Conservation (phyloP, 2,329 filamentous ascomycete genomes). For the Mariannaea elegans region DNA sequence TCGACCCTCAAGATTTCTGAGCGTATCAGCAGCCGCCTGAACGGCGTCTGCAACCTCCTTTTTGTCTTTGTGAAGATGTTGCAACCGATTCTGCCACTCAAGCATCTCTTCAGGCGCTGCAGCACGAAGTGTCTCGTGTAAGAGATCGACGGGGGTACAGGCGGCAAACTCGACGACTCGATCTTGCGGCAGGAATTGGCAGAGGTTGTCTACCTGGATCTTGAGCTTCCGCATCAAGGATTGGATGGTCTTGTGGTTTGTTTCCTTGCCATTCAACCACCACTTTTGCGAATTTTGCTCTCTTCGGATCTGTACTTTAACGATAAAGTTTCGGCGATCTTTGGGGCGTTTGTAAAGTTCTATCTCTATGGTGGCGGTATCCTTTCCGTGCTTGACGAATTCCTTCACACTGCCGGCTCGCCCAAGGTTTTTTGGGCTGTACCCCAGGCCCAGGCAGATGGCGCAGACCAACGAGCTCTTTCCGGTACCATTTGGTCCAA, state of each 20-base stretch:
- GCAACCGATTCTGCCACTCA: constrained; percentile 79
- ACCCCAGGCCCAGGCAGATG: constrained; percentile 92
- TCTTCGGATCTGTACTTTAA: constrained; percentile 79
- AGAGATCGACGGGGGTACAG: constrained; percentile 80
- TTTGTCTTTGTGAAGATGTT: constrained; percentile 72
- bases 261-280: constrained; percentile 74
- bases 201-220: constrained; percentile 97
- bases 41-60: constrained; percentile 69
- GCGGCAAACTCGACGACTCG: constrained; percentile 93
- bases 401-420: constrained; percentile 86
- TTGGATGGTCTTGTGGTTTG: constrained; percentile 71
- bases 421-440: constrained; percentile 81
- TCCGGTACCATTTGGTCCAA: constrained; percentile 97
- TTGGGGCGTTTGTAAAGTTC: constrained; percentile 76
- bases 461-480: constrained; percentile 98
- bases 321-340: constrained; percentile 72
- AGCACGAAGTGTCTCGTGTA: constrained; percentile 87
- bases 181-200: constrained; percentile 96
- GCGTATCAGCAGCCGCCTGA: constrained; percentile 66
- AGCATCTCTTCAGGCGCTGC: constrained; percentile 85
- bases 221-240: constrained; percentile 74
- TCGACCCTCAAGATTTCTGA: constrained; percentile 74
- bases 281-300: constrained; percentile 87
- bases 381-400: constrained; percentile 90
- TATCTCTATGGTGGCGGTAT: constrained; percentile 85